Base-by-base conservation (phyloP, 2,329 filamentous ascomycete genomes). In the Sclerotinia sclerotiorum region DNA sequence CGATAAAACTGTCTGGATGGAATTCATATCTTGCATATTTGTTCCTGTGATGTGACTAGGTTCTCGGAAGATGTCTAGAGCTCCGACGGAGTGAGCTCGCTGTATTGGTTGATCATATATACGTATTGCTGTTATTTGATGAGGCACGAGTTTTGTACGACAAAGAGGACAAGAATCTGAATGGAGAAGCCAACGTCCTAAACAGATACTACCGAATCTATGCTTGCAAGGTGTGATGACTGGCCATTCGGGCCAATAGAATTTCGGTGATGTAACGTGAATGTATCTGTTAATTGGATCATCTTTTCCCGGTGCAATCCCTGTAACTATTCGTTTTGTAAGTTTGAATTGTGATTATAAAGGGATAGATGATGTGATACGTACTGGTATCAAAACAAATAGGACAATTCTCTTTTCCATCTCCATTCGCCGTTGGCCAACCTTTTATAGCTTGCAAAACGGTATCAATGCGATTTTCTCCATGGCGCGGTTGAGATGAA, bases 141-240 rank as follows among this genome's bases (percentile, higher is more conserved):
- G 4, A 8, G 21, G 15, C 0, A 62, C 8, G 21, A 62, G 46
- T 8, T 24, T 8, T 5, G 7, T 35, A 27, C 58, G 58, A 2
- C 58, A 62, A 32, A 62, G 32, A 24, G 58, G 58, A 51, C 58
- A 62, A 49, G 19, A 39, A 27, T 49, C 21, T 4, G 46, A 24
- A 6, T 32, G 7, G 3, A 39, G 3, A 39, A 62, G 58, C 58
- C 58, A 62, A 19, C 5, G 21, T 51, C 7, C 44, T 6, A 62
- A 51, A 62, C 58, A 62, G 21, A 39, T 0, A 35, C 15, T 24
- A 3, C 58, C 58, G 51, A 62, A 62, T 62, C 24, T 62, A 19
- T 62, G 58, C 15, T 24, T 51, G 46, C 58, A 62, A 39, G 58
- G 58, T 5, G 58, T 62, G 29, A 62, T 13, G 5, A 62, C 29